phyloP scores from a whole-genome alignment of 768 basidiomycete genomes.

The Calocera viscosa region DNA sequence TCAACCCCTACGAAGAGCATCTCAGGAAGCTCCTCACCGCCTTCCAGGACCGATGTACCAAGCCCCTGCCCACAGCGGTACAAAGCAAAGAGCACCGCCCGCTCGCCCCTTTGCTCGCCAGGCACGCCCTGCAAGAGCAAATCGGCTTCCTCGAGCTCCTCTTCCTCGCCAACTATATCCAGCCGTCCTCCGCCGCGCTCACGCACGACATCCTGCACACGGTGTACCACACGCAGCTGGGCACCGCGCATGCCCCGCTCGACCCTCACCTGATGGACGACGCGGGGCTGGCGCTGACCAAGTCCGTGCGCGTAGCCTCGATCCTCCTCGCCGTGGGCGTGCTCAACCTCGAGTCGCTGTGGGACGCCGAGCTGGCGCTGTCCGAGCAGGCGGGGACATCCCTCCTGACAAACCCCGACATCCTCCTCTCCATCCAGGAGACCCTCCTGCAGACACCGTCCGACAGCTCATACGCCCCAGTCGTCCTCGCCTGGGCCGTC shows the following conservation, averaged over 20 bases:
- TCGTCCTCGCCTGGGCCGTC: background rate
- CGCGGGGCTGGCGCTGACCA: slow-evolving; percentile 42
- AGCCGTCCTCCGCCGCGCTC: slow-evolving; percentile 49
- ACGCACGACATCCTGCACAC: slow-evolving; percentile 54
- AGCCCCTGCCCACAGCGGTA: slow-evolving; percentile 41
- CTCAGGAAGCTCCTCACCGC: slow-evolving; percentile 9
- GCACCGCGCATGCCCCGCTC: slow-evolving; percentile 47
- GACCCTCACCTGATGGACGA: slow-evolving; percentile 64
- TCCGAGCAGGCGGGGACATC: background rate
- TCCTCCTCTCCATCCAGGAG: background rate
- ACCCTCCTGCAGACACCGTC: background rate
- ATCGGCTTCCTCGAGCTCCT: slow-evolving; percentile 70
- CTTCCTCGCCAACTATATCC: slow-evolving; percentile 81
- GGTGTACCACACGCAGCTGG: slow-evolving; percentile 52
- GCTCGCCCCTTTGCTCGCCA: slow-evolving; percentile 29
- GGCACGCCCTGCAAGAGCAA: slow-evolving; percentile 43
- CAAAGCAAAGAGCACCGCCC: slow-evolving; percentile 64
- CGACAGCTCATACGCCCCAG: background rate
- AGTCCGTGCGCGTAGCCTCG: slow-evolving; percentile 64
- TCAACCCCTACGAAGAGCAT: slow-evolving; percentile 40
- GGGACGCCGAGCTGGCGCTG: slow-evolving; percentile 32
- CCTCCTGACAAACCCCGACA: background rate
- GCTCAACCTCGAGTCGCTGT: slow-evolving; percentile 51
- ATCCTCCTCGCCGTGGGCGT: slow-evolving; percentile 67
- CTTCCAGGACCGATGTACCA: slow-evolving; percentile 36